Evolutionary conservation across 768 basidiomycete species (phyloP).

Genomic region (Fomitopsis serialis): DNA sequence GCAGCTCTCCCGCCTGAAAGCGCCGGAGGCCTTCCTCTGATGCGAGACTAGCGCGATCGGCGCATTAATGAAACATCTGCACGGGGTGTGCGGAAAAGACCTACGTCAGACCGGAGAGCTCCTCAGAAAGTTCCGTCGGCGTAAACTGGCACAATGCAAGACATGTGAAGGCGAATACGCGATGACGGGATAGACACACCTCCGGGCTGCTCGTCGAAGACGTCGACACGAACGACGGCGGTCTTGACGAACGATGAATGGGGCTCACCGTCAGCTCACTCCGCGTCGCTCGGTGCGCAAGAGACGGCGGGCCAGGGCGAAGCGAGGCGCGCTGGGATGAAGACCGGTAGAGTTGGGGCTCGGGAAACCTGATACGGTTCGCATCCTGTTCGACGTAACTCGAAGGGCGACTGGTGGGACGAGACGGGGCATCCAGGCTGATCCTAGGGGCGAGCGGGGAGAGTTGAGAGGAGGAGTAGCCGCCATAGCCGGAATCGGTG

Average conservation of each 20-base stretch:
- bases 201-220: slow-evolving; percentile 19
- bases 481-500: slow-evolving; percentile 9
- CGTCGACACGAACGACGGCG: slow-evolving; percentile 19
- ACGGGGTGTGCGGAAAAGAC: slow-evolving; percentile 2
- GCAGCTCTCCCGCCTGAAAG: slow-evolving; percentile 64
- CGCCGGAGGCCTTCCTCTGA: slow-evolving; percentile 57
- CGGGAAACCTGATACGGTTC: slow-evolving; percentile 18
- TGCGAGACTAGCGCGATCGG: slow-evolving; percentile 37
- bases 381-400: slow-evolving; percentile 29
- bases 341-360: slow-evolving; percentile 23
- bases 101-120: slow-evolving; percentile 21
- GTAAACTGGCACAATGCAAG: slow-evolving; percentile 9
- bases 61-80: not conserved
- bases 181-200: slow-evolving; percentile 9
- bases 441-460: slow-evolving; percentile 10
- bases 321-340: slow-evolving; percentile 16
- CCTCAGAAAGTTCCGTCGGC: slow-evolving; percentile 13
- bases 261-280: slow-evolving; percentile 20
- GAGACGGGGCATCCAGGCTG: slow-evolving; percentile 20
- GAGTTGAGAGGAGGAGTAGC: slow-evolving; percentile 5
- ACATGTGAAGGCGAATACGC: slow-evolving; percentile 3
- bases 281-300: slow-evolving; percentile 18
- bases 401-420: slow-evolving; percentile 31
- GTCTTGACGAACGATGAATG: slow-evolving; percentile 15
- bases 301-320: slow-evolving; percentile 9